Base-by-base conservation (phyloP, 75 land plant species). In the Selaginella tamariscina region DNA sequence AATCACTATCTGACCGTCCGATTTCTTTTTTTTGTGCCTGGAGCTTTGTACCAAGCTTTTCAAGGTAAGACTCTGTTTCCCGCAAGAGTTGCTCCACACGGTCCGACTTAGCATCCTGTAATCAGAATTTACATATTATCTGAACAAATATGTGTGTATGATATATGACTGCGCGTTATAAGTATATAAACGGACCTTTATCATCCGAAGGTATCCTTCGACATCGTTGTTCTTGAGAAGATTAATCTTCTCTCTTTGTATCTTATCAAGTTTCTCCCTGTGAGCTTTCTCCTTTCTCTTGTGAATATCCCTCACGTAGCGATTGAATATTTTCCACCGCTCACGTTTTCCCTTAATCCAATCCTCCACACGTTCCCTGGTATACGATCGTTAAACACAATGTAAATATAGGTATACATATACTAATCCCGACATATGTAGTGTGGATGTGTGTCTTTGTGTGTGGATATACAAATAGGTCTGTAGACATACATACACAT, bases 161-260 rank as follows among this genome's bases (percentile, higher is more conserved):
- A 27, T 23, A 54, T 27, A 55, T 27, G 67, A 60, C 49, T 68
- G 24, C 65, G 23, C 2, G 26, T 27, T 64, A 64, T 26, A 18
- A 29, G 30, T 30, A 64, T 27, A 27, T 27, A 29, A 49, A 69
- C 27, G 54, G 31, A 29, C 97, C 89, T 95, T 82, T 64, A 95
- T 96, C 99, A 95, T 95, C 29, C 99, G 78, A 57, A 95, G 79
- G 73, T 95, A 95, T 13, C 99, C 99, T 70, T 91, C 99, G 44
- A 95, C 99, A 74, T 95, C 99, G 78, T 95, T 87, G 70, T 90
- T 95, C 74, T 95, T 95, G 65, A 95, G 71, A 24, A 90, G 75
- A 70, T 84, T 95, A 54, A 95, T 95, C 77, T 91, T 95, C 68
- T 95, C 99, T 21, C 99, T 83, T 67, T 95, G 99, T 55, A 95